Evolutionary conservation across 1,139 yeast species (phyloP), one percentile per base, ranked within the genome.

Genomic region (Yamadazyma taylorii): DNA sequence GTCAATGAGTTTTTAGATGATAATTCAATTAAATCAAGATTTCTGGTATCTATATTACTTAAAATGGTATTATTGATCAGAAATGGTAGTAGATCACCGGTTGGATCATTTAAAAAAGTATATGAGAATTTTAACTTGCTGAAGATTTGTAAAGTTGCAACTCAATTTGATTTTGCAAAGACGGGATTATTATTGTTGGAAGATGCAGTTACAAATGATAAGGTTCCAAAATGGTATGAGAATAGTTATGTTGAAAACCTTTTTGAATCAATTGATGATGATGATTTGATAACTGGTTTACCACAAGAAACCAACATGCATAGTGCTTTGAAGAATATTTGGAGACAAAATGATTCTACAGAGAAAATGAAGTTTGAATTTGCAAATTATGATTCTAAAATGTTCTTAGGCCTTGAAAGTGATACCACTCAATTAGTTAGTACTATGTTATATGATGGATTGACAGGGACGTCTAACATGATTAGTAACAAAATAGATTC

Each of bases 251-350:
- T 79, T 17, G 44, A 62, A 5, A 35, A 41, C 1, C 64, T 82
- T 2, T 85, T 81, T 49, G 65, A 66, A 13, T 52, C 66, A 0
- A 61, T 81, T 4, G 78, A 75, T 36, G 88, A 85, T 45, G 66
- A 69, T 2, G 95, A 87, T 52, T 58, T 85, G 29, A 51, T 73
- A 2, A 69, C 70, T 47, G 94, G 94, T 0, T 58, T 85, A 7
- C 88, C 88, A 0, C 69, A 75, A 12, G 67, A 71, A 17, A 73
- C 83, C 0, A 64, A 80, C 0, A 53, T 86, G 8, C 66, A 66
- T 0, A 71, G 71, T 38, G 82, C 85, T 0, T 51, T 80, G 10
- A 53, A 61, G 6, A 60, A 71, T 24, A 57, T 78, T 3, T 63
- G 63, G 23, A 52, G 61, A 29, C 58, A 61, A 5, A 58, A 63